Evolutionary conservation across 768 basidiomycete genomes (phyloP).

Genomic region (Sistotremastrum niveocremeum): DNA sequence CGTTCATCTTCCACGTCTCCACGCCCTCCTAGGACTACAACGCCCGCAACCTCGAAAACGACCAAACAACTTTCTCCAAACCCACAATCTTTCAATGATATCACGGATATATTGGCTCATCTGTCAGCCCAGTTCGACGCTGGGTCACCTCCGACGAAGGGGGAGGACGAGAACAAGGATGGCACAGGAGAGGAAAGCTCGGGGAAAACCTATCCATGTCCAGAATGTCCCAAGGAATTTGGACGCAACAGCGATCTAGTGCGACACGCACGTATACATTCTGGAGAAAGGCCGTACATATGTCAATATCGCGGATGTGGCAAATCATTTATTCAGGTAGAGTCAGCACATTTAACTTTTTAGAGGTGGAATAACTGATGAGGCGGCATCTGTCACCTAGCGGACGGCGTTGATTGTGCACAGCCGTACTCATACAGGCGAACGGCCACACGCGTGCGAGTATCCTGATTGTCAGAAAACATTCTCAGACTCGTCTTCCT

Average conservation of each 20-base stretch:
- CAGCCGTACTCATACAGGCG: slow-evolving; percentile 80
- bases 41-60: no score
- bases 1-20: no score
- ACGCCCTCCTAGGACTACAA: no score
- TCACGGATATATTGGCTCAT: slow-evolving; percentile 66
- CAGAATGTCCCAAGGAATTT: slow-evolving; percentile 69
- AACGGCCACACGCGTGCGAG: slow-evolving; percentile 85
- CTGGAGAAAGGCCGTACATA: slow-evolving; percentile 75
- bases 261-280: slow-evolving; percentile 82
- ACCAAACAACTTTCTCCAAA: neutral
- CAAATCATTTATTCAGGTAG: slow-evolving; percentile 86
- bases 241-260: slow-evolving; percentile 72
- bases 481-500: slow-evolving; percentile 83
- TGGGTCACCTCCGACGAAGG: slow-evolving; percentile 24
- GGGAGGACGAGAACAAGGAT: slow-evolving; percentile 17
- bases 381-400: slow-evolving; percentile 24
- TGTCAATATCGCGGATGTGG: slow-evolving; percentile 63
- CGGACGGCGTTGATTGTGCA: slow-evolving; percentile 86
- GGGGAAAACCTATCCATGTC: slow-evolving; percentile 47
- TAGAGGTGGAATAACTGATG: neutral
- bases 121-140: slow-evolving; percentile 58
- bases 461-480: slow-evolving; percentile 79
- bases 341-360: slow-evolving; percentile 4
- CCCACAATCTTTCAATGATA: slow-evolving; percentile 36
- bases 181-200: slow-evolving; percentile 30